A percentile compares a stretch with the other conserved stretches of the same genome.
phyloP scores from a whole-genome alignment of 2,329 filamentous ascomycete genomes.

The Pseudogymnoascus sp. region DNA sequence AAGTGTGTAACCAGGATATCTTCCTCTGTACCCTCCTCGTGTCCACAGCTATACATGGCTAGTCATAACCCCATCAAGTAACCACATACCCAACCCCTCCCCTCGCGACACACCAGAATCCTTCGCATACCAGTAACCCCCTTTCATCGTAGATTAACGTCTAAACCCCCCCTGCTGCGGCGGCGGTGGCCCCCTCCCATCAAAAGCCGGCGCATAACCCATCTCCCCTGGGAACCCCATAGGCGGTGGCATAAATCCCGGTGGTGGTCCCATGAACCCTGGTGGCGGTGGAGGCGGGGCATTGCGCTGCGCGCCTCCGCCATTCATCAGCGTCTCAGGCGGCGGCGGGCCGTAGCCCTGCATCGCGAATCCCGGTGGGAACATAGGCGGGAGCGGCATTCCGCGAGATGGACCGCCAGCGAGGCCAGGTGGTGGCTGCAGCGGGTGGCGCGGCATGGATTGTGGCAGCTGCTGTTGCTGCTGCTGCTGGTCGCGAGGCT shows the following conservation, averaged over 20 bases:
- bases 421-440: slow-evolving; percentile 56
- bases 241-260: slow-evolving; percentile 47
- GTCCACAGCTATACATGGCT: slow-evolving; percentile 3
- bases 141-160: background rate
- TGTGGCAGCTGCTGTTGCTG: slow-evolving; percentile 23
- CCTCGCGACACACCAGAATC: background rate
- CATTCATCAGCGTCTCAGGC: slow-evolving; percentile 35
- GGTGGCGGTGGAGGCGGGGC: slow-evolving; percentile 46
- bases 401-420: slow-evolving; percentile 31
- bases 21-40: background rate
- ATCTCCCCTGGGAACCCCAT: slow-evolving; percentile 49
- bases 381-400: slow-evolving; percentile 49
- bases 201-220: slow-evolving; percentile 44
- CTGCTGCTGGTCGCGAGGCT: slow-evolving; percentile 35
- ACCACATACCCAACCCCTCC: background rate
- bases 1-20: slow-evolving; percentile 2
- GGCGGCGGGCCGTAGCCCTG: slow-evolving; percentile 39
- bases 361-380: slow-evolving; percentile 53
- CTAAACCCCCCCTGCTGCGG: slow-evolving; percentile 22
- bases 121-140: background rate
- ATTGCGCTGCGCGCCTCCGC: slow-evolving; percentile 25
- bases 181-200: slow-evolving; percentile 48
- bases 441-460: slow-evolving; percentile 38
- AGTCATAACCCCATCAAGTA: slow-evolving; percentile 3
- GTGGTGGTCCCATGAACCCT: slow-evolving; percentile 27